phyloP scores from a whole-genome alignment of 106 monocot genomes.

The Narthecium ossifragum region DNA sequence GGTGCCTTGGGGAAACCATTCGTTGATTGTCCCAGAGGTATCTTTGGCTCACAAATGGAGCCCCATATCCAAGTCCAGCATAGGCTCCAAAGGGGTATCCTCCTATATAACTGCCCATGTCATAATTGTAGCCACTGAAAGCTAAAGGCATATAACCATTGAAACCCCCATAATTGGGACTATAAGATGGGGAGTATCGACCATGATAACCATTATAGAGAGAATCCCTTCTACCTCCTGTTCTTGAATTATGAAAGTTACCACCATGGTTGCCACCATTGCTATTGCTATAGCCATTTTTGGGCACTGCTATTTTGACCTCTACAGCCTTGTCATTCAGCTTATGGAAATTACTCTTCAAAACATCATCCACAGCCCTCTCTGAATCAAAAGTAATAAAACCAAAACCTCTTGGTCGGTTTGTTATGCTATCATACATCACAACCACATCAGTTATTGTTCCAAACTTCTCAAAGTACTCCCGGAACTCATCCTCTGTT shows the following conservation, averaged over 20 bases:
- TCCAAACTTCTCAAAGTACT: constrained; percentile 65
- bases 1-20: constrained; percentile 11
- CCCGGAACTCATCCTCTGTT: constrained; percentile 39
- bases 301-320: constrained; percentile 78
- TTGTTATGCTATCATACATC: constrained; percentile 51
- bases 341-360: constrained; percentile 48
- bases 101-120: constrained; percentile 15
- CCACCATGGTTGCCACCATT: constrained; percentile 11
- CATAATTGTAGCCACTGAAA: constrained; percentile 20
- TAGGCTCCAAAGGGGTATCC: constrained; percentile 28
- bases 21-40: constrained; percentile 22
- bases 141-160: constrained; percentile 14
- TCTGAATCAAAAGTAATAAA: constrained; percentile 75
- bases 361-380: constrained; percentile 50
- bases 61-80: constrained; percentile 26
- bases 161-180: constrained; percentile 26
- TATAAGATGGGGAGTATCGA: constrained; percentile 17
- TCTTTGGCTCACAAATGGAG: constrained; percentile 15
- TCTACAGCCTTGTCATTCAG: constrained; percentile 69
- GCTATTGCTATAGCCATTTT: too few species aligned
- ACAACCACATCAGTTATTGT: constrained; percentile 56
- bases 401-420: constrained; percentile 73
- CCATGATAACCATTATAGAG: constrained; percentile 7
- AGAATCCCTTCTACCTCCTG: constrained; percentile 14
- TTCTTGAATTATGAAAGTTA: constrained; percentile 4